Base-by-base conservation (phyloP, 768 basidiomycete species). In the Tylopilus subfusipes region DNA sequence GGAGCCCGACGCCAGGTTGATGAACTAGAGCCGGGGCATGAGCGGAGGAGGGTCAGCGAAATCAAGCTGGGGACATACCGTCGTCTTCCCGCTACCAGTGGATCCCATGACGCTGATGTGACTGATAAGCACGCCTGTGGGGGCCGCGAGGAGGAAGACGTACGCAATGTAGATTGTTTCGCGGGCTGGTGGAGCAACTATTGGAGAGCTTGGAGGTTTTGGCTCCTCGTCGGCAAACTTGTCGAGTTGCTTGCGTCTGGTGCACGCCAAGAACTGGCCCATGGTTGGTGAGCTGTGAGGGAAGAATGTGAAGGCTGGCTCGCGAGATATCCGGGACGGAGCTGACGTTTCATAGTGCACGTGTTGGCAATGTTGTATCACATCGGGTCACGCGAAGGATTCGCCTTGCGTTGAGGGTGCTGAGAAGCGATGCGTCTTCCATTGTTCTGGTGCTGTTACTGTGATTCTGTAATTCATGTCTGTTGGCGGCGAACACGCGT, bases 1-100 rank as follows among this genome's bases (percentile, higher is more conserved):
- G 1, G 72, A 73, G 1, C 69, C 73, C 22, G 72, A 65, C 21
- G 70, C 68, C 8, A 57, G 47, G 59, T 75, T 75, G 63, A 75
- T 71, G 58, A 75, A 73, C 74, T 75, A 16, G 21, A 11, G n/a
- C 18, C 7, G 48, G 12, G n/a, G 8, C 2, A 22, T 60, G 52
- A 60, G 62, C 29, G 45, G 45, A 33, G 24, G 5, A 4, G 29
- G n/a, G 13, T 2, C 18, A 34, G 39, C 5, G 31, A 21, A 13
- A 47, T 39, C 8, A 24, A 47, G 14, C 18, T n/a, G 25, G 40
- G 44, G 54, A 66, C 66, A 8, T 1, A 70, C 69, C 47, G 69
- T 72, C 40, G 69, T 72, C 63, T 70, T 70, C 27, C 69, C 69
- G n/a, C 64, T 72, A 8, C 69, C 69, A 48, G 69, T 70, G 34